Evolutionary conservation across 805 yeast genomes (phyloP), one percentile per base, ranked within the genome.

Genomic region (Spathaspora arborariae): DNA sequence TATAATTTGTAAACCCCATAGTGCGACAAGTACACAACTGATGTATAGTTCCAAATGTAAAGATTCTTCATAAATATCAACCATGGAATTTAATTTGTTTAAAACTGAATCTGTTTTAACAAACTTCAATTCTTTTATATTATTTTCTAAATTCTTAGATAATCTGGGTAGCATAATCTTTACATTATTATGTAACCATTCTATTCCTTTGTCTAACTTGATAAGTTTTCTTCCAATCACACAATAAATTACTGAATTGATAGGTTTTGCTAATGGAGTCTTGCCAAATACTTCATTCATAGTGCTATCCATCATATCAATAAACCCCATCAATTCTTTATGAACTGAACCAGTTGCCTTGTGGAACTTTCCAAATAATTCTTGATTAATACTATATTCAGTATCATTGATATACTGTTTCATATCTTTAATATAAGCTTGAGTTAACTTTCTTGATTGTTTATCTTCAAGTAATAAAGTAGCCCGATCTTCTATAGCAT

Each of bases 131-230:
- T 41, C 24, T 33, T 41, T 21, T 18, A 50, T 27, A n/a, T 46
- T 19, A 33, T 45, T 35, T 20, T 45, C 51, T 43, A 48, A 34
- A 20, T 37, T 46, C 27, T 30, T 50, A 11, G 51, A 45, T 22
- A 61, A 69, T 13, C 83, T 62, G 0, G 96, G 96, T 1, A 88
- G 58, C 0, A 67, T 52, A 2, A 90, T 64, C 13, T 79, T 71
- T 2, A 90, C 72, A 51, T 86, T 71, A 30, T 83, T 68, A 54
- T 84, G 72, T 1, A 90, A 67, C 97, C 97, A 94, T 1, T 82
- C 76, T 45, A 91, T 64, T 0, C 95, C 98, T 24, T 77, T 59
- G 51, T 86, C 86, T 2, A 89, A 69, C 19, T 76, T 72, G 11
- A 72, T 72, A 5, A 92, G 62, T 56, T 92, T 94, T 42, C 84